phyloP scores from a whole-genome alignment of 192 early-diverging fungal genomes.

The Tieghemiomyces parasiticus region DNA sequence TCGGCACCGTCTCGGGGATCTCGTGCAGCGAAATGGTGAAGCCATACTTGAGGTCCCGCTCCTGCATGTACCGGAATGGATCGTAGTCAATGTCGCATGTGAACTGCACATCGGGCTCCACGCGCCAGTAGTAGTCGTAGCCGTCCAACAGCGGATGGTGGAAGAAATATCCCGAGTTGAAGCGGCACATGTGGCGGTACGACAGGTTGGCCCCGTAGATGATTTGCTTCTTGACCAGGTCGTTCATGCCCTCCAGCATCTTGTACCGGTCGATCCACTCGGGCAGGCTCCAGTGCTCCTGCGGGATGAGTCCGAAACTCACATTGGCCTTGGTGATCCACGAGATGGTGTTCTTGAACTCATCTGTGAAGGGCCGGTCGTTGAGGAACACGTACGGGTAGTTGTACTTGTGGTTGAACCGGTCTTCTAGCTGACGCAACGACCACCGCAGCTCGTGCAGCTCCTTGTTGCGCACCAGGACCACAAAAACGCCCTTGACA shows the following conservation, averaged over 20 bases:
- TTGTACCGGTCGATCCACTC: constrained; percentile 30
- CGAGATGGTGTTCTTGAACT: constrained; percentile 27
- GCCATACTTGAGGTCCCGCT: constrained; percentile 64
- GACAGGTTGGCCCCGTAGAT: constrained; percentile 49
- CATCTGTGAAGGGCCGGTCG: constrained; percentile 38
- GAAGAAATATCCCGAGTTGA: constrained; percentile 65
- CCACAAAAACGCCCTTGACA: constrained; percentile 28
- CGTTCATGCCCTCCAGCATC: constrained; percentile 31
- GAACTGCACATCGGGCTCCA: constrained; percentile 72
- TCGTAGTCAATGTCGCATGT: constrained; percentile 69
- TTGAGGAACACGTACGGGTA: constrained; percentile 66
- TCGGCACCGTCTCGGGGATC: constrained; percentile 48
- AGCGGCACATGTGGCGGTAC: constrained; percentile 67
- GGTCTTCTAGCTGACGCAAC: constrained; percentile 40
- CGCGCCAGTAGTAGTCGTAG: constrained; percentile 78
- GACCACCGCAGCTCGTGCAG: constrained; percentile 28
- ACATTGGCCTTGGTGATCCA: constrained; percentile 33
- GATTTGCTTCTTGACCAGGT: constrained; percentile 34
- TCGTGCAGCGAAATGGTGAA: constrained; percentile 65
- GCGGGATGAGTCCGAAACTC: constrained; percentile 34
- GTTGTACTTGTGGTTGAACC: constrained; percentile 42
- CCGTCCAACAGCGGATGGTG: constrained; percentile 50
- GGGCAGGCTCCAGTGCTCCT: constrained; percentile 34
- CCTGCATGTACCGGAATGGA: constrained; percentile 65
- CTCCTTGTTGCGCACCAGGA: constrained; percentile 39